Percentiles rank a stretch among this genome's conserved stretches.
These are phyloP conservation scores for Kockovaella imperatae DNA, from an alignment of 768 basidiomycete species.

Conservation along the genomic window DNA sequence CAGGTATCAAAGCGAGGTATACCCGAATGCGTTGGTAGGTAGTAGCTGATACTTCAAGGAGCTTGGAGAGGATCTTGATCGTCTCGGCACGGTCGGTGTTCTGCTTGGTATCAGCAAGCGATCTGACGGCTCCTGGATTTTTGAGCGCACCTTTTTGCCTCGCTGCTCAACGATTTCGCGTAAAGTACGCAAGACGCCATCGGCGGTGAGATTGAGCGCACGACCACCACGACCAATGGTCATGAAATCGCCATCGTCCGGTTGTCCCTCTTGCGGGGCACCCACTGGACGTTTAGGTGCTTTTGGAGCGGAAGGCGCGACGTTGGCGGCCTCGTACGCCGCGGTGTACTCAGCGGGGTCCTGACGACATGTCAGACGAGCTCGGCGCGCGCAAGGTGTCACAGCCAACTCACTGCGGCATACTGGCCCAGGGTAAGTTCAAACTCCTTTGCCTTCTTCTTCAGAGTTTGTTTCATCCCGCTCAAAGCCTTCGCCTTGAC, in stretches of 20 bases:
- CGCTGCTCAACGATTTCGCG: slow-evolving; percentile 86
- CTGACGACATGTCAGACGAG: slow-evolving; percentile 46
- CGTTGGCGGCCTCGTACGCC: slow-evolving; percentile 52
- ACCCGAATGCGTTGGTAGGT: slow-evolving; percentile 91
- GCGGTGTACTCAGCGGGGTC: slow-evolving; percentile 82
- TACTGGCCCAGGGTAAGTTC: slow-evolving; percentile 72
- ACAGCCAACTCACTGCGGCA: slow-evolving; percentile 53
- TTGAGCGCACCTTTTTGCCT: slow-evolving; percentile 75
- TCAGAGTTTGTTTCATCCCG: slow-evolving; percentile 96
- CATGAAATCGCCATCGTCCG: slow-evolving; percentile 63
- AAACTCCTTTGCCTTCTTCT: slow-evolving; percentile 81
- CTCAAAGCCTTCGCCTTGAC: slow-evolving; percentile 88
- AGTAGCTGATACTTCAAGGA: slow-evolving; percentile 75
- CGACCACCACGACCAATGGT: slow-evolving; percentile 88
- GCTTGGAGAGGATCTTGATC: slow-evolving; percentile 78
- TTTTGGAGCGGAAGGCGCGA: slow-evolving; percentile 46
- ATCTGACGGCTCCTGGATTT: background rate
- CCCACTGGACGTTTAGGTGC: slow-evolving; percentile 47
- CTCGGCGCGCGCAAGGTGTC: background rate
- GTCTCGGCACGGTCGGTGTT: slow-evolving; percentile 95
- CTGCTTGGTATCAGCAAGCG: slow-evolving; percentile 46
- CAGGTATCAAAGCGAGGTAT: slow-evolving; percentile 82
- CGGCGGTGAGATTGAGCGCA: slow-evolving; percentile 65
- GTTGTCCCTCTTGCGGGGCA: slow-evolving; percentile 38
- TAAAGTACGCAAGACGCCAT: slow-evolving; percentile 77